Percentiles rank a stretch among this genome's conserved stretches.
Evolutionary conservation across 192 early-diverging fungal genomes (phyloP).

Genomic region (Haplosporangium gracile): DNA sequence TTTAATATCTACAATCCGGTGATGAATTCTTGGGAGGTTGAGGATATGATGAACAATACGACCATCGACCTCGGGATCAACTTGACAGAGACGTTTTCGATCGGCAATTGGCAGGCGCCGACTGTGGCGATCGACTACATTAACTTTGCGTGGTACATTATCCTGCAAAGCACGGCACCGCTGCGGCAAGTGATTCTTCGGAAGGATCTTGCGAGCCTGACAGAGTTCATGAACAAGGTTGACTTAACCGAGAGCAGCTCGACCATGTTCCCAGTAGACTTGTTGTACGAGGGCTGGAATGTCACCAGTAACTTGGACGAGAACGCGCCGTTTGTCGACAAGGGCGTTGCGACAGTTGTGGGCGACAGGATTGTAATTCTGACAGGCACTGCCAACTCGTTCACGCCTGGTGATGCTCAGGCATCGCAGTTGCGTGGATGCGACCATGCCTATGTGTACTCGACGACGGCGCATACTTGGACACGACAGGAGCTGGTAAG

Average conservation of each 20-base stretch:
- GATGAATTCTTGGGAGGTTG: slow-evolving; percentile 40
- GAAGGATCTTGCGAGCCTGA: slow-evolving; percentile 29
- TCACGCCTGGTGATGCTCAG: slow-evolving; percentile 36
- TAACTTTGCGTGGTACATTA: slow-evolving; percentile 44
- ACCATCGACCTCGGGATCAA: slow-evolving; percentile 27
- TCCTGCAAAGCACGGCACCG: slow-evolving; percentile 41
- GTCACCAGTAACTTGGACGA: slow-evolving; percentile 30
- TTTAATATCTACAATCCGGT: slow-evolving; percentile 51
- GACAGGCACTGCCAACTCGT: slow-evolving; percentile 52
- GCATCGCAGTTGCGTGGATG: slow-evolving; percentile 25
- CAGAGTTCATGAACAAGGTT: slow-evolving; percentile 23
- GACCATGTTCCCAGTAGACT: slow-evolving; percentile 28
- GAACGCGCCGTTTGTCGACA: slow-evolving; percentile 42
- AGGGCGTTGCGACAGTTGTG: slow-evolving; percentile 39
- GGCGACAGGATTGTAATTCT: slow-evolving; percentile 32
- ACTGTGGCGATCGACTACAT: slow-evolving; percentile 34
- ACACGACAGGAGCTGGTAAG: slow-evolving; percentile 31
- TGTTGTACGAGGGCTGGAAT: slow-evolving; percentile 39
- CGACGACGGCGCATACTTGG: slow-evolving; percentile 20
- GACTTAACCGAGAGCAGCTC: slow-evolving; percentile 34
- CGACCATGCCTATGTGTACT: slow-evolving; percentile 48
- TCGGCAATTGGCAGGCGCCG: slow-evolving; percentile 35
- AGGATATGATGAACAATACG: slow-evolving; percentile 37
- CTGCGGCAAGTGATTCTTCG: slow-evolving; percentile 44
- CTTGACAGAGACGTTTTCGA: neutral